Evolutionary conservation across 129 eudicot species (phyloP), one percentile per base, ranked within the genome.

Genomic region (Pittosporum tobira): DNA sequence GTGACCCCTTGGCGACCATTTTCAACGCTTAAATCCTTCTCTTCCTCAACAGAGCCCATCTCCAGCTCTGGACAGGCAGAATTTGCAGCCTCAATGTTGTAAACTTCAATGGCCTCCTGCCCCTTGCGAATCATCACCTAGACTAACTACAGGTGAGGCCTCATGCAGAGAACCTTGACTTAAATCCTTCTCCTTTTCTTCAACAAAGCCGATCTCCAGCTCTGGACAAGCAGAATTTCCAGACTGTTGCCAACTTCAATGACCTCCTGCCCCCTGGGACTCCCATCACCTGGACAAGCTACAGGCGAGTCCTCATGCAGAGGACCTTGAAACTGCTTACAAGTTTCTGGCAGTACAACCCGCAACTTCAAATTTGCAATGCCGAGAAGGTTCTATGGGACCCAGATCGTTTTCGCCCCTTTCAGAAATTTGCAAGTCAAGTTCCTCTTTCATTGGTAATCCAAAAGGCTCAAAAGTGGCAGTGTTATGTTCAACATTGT

Each of bases 31-130:
- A 51, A 22, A 4, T 51, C 15, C 27, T 45, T 57, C 15, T 68
- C 65, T 4, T 26, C 48, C 25, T 19, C 68, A 42, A 29, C 36
- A 13, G 53, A 28, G 29, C 8, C 65, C 43, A 48, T 43, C 26
- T 61, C 72, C 27, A 36, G 51, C 63, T 66, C 71, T 27, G 61
- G 14, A 71, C 34, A 4, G 42, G 54, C 12, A 54, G 23, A 25
- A 18, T 14, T 48, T 60, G 21, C 50, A 12, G 28, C 63, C 52
- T 60, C 19, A 24, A 6, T 45, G 19, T 21, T 61, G 66, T 26
- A 12, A 27, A 61, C 50, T 11, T 18, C 66, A 61, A 29, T 47
- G 12, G n/a, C n/a, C n/a, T 26, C 19, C 24, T 45, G 27, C 6
- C 25, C 40, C 53, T 46, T 54, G 9, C 27, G 26, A 29, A 38